phyloP scores from a whole-genome alignment of 1,139 yeast genomes.

The Magnusiomyces paraingens region DNA sequence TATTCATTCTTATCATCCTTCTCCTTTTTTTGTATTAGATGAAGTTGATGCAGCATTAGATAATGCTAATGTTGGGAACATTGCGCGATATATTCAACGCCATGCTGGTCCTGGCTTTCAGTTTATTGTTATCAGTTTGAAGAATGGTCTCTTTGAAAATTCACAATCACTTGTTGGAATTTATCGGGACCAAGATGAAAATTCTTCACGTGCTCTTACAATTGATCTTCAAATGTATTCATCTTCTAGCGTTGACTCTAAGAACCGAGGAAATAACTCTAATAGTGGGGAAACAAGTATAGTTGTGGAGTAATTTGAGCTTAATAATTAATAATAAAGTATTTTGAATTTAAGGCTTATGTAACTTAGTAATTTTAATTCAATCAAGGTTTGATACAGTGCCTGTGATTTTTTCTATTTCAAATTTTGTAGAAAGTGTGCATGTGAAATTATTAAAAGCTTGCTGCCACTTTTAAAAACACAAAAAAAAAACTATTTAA shows the following conservation, averaged over 20 bases:
- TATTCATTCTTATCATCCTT: conserved; percentile 82
- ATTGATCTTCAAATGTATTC: conserved; percentile 23
- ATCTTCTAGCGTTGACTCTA: not conserved
- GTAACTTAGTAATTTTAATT: no score
- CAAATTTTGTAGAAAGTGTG: no score
- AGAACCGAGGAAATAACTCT: not conserved
- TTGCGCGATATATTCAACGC: conserved; percentile 74
- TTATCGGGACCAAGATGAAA: conserved; percentile 73
- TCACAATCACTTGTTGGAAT: conserved; percentile 93
- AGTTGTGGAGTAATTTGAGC: no score
- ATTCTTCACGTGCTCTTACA: conserved; percentile 65
- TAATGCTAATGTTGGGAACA: conserved; percentile 74
- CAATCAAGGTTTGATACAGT: no score
- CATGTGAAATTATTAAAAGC: no score
- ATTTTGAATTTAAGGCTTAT: no score
- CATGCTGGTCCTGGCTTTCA: conserved; percentile 79
- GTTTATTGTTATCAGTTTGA: conserved; percentile 88
- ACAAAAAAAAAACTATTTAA: no score
- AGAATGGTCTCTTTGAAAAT: conserved; percentile 77
- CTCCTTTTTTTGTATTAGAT: conserved; percentile 93
- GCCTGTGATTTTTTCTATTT: no score
- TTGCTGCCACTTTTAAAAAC: no score
- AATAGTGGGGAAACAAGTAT: no score
- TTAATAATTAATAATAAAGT: no score
- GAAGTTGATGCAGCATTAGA: conserved; percentile 98